A percentile compares a stretch with the other conserved stretches of the same genome.
Evolutionary conservation across 108 stramenopile genomes (phyloP).

Genomic region (Pseudonitzschia multiseries): DNA sequence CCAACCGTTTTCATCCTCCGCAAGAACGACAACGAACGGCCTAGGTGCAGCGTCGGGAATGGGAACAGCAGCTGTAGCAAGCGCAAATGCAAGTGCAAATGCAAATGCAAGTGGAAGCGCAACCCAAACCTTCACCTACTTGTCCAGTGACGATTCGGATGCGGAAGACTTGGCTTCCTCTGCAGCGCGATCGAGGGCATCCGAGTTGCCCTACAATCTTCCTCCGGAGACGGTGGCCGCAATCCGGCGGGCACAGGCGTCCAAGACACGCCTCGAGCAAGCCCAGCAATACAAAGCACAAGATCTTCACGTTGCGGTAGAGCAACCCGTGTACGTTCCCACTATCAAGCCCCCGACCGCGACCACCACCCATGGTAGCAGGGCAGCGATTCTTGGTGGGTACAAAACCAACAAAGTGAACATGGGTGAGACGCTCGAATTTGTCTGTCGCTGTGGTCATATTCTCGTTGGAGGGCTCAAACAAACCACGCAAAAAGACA

Average conservation of each 20-base stretch:
- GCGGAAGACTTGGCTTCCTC: background rate
- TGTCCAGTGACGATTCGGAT: background rate
- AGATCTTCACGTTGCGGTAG: slow-evolving; percentile 39
- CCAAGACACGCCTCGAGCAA: slow-evolving; percentile 24
- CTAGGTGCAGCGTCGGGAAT: background rate
- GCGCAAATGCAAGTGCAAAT: background rate
- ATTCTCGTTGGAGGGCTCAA: slow-evolving; percentile 14
- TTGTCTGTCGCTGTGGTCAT: slow-evolving; percentile 20
- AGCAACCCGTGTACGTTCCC: background rate
- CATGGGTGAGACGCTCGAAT: background rate
- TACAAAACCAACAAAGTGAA: no score
- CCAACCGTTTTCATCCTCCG: no score
- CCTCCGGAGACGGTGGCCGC: slow-evolving; percentile 16
- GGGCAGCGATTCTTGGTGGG: background rate
- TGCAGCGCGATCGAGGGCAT: background rate
- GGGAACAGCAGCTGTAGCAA: background rate
- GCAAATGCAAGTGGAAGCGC: no score
- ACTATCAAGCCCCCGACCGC: background rate
- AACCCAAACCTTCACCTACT: background rate
- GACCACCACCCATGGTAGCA: background rate
- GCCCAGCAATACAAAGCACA: slow-evolving; percentile 64
- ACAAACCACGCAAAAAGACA: slow-evolving; percentile 1
- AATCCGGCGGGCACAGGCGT: slow-evolving; percentile 23
- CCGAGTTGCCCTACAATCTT: background rate
- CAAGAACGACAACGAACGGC: no score